A percentile compares a stretch with the other conserved stretches of the same genome.
These are phyloP conservation scores for Amylostereum areolatum DNA, from an alignment of 1,284 basidiomycete species.

Conservation along the genomic window DNA sequence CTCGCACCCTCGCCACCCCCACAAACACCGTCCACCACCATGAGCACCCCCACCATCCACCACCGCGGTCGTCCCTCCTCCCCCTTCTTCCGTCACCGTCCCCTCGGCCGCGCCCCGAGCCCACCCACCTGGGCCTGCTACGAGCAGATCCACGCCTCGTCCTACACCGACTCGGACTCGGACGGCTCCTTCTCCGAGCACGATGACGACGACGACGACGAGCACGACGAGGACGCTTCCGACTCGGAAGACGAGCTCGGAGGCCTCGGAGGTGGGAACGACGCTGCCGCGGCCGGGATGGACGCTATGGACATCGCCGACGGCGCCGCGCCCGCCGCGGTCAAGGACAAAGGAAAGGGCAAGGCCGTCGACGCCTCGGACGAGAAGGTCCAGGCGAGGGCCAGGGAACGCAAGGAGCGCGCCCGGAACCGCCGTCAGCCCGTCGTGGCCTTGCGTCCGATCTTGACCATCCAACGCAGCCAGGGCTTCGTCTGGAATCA, in stretches of 20 bases:
- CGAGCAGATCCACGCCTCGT: slow-evolving; percentile 70
- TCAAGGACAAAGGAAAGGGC: slow-evolving; percentile 63
- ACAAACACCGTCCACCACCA: slow-evolving; percentile 20
- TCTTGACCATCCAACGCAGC: slow-evolving; percentile 76
- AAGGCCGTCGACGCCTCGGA: slow-evolving; percentile 58
- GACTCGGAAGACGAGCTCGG: slow-evolving; percentile 32
- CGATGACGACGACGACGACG: slow-evolving; percentile 57
- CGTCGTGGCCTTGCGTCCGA: slow-evolving; percentile 62
- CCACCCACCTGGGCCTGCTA: slow-evolving; percentile 83
- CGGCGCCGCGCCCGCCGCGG: slow-evolving; percentile 32
- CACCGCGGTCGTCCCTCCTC: slow-evolving; percentile 17
- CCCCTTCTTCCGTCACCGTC: slow-evolving; percentile 62
- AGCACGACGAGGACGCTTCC: slow-evolving; percentile 35
- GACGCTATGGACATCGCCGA: slow-evolving; percentile 54
- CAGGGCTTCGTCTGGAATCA: slow-evolving; percentile 89
- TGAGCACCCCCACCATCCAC: slow-evolving; percentile 34
- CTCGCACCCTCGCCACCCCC: too few species aligned
- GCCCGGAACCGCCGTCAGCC: slow-evolving; percentile 50
- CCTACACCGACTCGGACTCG: slow-evolving; percentile 36
- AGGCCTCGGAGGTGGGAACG: slow-evolving; percentile 12
- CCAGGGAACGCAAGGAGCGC: slow-evolving; percentile 24
- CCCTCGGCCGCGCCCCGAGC: slow-evolving; percentile 70
- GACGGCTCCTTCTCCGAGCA: slow-evolving; percentile 37
- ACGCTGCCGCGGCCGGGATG: slow-evolving; percentile 35
- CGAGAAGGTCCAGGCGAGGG: background rate